Evolutionary conservation across 177 flowering plant species (phyloP), one percentile per base, ranked within the genome.

Genomic region (Vitis hybrid): DNA sequence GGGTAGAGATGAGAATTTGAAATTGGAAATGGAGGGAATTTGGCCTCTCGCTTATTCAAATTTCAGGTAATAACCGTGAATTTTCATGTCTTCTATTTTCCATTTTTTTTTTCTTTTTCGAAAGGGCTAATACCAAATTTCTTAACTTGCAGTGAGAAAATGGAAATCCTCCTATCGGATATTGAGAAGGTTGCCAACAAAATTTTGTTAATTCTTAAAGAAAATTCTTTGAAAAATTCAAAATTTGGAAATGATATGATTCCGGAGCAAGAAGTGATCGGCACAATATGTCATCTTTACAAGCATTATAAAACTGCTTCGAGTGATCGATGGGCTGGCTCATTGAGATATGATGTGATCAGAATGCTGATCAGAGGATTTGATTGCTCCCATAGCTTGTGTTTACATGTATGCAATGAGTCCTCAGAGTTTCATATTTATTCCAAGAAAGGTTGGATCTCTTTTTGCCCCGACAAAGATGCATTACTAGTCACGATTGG

Each of bases 381-480:
- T 6, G 93, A 92, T 65, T 79, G 80, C 74, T 78, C 93, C 46
- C 96, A 92, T 72, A 84, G 91, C 27, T 70, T 94, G 51, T 79
- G 87, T 52, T 13, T 89, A 62, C 94, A 94, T 66, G 6, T 85
- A 0, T 86, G 85, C 60, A 73, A 85, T 63, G 91, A 82, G 0
- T 70, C 84, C 0, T 80, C 91, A 0, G 88, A 87, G 69, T 94
- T 94, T 52, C 96, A 88, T 76, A 82, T 89, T 10, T 92, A 90
- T 79, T 86, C 93, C 54, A 92, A 89, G 88, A 90, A 85, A 78
- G 94, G 94, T 3, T 94, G 96, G 97, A 66, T 82, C 9, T 88
- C 96, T 56, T 94, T 94, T 59, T 60, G 58, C 64, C 94, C 96
- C 0, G 75, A 72, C 13, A 56, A 70, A 55, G 80, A 82, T 68